Conservation (phyloP, 2,329 filamentous ascomycete species). For the Alternaria infectoria region DNA sequence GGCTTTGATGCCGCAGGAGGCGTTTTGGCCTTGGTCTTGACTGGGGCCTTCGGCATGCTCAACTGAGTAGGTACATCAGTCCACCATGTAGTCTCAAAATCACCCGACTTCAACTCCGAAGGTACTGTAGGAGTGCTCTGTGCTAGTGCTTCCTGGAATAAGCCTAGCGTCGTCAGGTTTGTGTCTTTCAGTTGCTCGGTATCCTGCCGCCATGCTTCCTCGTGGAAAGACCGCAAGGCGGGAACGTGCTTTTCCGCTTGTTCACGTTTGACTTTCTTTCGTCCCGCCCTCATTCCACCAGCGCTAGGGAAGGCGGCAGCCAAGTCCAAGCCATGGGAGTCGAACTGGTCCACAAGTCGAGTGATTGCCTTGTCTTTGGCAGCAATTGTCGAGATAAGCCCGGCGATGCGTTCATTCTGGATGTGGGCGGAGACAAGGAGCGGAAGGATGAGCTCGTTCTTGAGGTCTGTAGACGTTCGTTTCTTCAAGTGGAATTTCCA, state of each 20-base stretch:
- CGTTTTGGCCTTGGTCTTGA: constrained; percentile 17
- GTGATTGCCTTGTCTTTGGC: constrained; percentile 66
- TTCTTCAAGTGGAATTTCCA: constrained; percentile 69
- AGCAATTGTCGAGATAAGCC: constrained; percentile 57
- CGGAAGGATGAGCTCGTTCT: constrained; percentile 59
- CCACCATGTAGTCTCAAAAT: constrained; percentile 31
- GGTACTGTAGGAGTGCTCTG: constrained; percentile 38
- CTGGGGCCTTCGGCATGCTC: constrained; percentile 7
- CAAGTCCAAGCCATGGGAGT: constrained; percentile 62
- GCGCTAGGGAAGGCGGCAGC: constrained; percentile 63
- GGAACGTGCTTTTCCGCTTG: constrained; percentile 62
- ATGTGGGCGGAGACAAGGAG: constrained; percentile 57
- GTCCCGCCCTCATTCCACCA: constrained; percentile 53
- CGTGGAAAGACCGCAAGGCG: constrained; percentile 62
- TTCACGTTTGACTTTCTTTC: constrained; percentile 54
- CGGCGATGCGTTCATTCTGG: constrained; percentile 56
- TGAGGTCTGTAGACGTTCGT: constrained; percentile 51
- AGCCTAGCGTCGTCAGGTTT: constrained; percentile 34
- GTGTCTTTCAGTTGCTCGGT: constrained; percentile 32
- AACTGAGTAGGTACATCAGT: constrained; percentile 18
- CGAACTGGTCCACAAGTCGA: constrained; percentile 65
- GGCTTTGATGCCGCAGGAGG: constrained; percentile 4
- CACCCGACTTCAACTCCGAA: constrained; percentile 23
- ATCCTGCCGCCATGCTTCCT: constrained; percentile 52
- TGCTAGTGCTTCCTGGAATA: constrained; percentile 44